Conservation (phyloP, 345 rosid species). For the Geranium brycei region DNA sequence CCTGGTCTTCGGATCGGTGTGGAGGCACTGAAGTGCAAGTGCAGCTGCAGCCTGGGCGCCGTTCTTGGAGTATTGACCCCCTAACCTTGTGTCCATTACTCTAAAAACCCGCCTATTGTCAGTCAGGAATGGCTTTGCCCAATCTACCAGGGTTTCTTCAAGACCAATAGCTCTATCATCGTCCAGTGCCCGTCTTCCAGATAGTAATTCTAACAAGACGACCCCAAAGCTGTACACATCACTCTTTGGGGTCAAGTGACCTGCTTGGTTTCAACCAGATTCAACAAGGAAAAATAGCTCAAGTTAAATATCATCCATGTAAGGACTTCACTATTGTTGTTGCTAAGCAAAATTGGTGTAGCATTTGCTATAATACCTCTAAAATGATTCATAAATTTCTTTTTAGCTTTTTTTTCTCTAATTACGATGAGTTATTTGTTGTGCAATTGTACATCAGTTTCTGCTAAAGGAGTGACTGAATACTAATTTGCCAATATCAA, state of each 20-base stretch:
- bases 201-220: constrained; percentile 57
- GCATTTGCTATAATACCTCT: not conserved
- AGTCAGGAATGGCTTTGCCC: constrained; percentile 66
- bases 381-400: too few relatives aligned
- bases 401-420: too few relatives aligned
- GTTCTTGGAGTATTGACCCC: constrained; percentile 77
- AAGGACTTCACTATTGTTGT: too few relatives aligned
- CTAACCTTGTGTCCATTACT: constrained; percentile 78
- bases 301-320: not conserved
- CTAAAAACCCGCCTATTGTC: constrained; percentile 50
- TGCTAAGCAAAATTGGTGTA: not conserved
- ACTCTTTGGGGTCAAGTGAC: constrained; percentile 81
- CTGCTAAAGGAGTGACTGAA: too few relatives aligned
- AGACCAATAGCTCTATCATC: constrained; percentile 28
- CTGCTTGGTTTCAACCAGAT: constrained; percentile 23
- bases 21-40: constrained; percentile 60
- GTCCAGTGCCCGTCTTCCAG: constrained; percentile 59
- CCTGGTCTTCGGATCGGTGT: constrained; percentile 44
- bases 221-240: constrained; percentile 88
- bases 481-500: too few relatives aligned
- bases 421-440: too few relatives aligned
- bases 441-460: too few relatives aligned
- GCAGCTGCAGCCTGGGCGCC: constrained; percentile 62
- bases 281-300: not conserved
- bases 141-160: constrained; percentile 64